phyloP scores from a whole-genome alignment of 2,329 filamentous ascomycete species.

The Emergomyces orientalis region DNA sequence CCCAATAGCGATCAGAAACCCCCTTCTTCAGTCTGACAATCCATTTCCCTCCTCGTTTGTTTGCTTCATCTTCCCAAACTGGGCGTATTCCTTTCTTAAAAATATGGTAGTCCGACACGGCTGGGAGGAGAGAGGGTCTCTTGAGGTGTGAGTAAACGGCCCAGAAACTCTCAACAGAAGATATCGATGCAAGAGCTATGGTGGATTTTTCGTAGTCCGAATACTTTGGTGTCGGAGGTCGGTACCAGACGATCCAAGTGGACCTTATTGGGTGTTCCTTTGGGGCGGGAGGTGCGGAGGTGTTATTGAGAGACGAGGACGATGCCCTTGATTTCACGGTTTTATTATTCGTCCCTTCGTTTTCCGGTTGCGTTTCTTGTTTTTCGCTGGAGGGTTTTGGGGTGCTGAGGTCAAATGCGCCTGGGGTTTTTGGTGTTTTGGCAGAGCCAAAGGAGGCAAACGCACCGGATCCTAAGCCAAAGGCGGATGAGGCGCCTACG shows the following conservation, averaged over 20 bases:
- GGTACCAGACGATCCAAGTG: conserved; percentile 95
- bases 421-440: conserved; percentile 80
- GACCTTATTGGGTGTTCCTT: conserved; percentile 60
- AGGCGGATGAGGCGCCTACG: conserved; percentile 71
- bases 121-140: conserved; percentile 73
- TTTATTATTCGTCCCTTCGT: conserved; percentile 22
- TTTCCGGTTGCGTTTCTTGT: conserved; percentile 45
- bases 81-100: conserved; percentile 95
- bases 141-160: conserved; percentile 80
- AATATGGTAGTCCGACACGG: conserved; percentile 94
- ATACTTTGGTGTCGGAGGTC: conserved; percentile 91
- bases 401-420: conserved; percentile 59
- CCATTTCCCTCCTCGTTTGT: conserved; percentile 95
- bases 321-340: conserved; percentile 33
- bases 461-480: conserved; percentile 86
- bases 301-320: conserved; percentile 31
- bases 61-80: conserved; percentile 97
- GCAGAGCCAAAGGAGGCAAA: conserved; percentile 86
- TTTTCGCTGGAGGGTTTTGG: conserved; percentile 55
- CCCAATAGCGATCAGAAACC: conserved; percentile 93
- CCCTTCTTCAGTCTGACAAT: conserved; percentile 95
- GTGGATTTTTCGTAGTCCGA: conserved; percentile 98
- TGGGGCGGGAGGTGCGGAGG: conserved; percentile 19
- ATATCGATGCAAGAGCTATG: conserved; percentile 71
- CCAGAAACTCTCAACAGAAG: conserved; percentile 85